A percentile compares a stretch with the other conserved stretches of the same genome.
These are phyloP conservation scores for Lithocarpus polystachyus DNA, from an alignment of 306 rosid species.

Conservation along the genomic window DNA sequence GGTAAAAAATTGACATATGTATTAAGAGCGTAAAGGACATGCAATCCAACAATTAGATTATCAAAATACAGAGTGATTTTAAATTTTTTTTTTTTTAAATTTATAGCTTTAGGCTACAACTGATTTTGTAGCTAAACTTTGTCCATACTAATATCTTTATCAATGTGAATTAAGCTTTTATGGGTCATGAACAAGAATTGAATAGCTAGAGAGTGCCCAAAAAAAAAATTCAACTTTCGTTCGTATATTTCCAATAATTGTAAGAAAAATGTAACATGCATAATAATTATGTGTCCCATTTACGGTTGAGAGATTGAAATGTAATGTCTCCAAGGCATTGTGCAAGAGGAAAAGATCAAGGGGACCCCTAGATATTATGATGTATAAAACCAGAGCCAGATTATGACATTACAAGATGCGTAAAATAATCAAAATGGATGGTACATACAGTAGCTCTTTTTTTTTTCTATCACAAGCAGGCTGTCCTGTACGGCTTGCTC, in stretches of 20 bases:
- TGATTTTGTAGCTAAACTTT: no score
- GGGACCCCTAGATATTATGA: not conserved
- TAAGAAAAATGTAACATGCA: not conserved
- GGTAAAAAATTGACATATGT: no score
- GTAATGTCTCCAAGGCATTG: not conserved
- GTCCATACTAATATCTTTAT: no score
- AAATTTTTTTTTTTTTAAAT: no score
- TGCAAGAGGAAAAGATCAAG: not conserved
- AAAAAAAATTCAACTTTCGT: not conserved
- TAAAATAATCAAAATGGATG: not conserved
- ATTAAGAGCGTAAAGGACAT: no score
- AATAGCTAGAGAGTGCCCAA: no score
- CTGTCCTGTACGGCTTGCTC: not conserved
- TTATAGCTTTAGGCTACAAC: fast-evolving
- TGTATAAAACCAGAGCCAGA: conserved; percentile 8
- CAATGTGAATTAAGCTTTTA: not conserved
- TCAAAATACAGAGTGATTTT: no score
- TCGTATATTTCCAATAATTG: not conserved
- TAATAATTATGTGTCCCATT: not conserved
- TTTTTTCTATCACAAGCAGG: not conserved
- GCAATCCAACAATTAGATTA: no score
- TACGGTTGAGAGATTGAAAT: not conserved
- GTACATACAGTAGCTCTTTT: not conserved
- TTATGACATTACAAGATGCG: conserved; percentile 1
- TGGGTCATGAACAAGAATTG: not conserved